Conservation (phyloP, 2,329 filamentous ascomycete genomes). For the Arachnomyces sp. region DNA sequence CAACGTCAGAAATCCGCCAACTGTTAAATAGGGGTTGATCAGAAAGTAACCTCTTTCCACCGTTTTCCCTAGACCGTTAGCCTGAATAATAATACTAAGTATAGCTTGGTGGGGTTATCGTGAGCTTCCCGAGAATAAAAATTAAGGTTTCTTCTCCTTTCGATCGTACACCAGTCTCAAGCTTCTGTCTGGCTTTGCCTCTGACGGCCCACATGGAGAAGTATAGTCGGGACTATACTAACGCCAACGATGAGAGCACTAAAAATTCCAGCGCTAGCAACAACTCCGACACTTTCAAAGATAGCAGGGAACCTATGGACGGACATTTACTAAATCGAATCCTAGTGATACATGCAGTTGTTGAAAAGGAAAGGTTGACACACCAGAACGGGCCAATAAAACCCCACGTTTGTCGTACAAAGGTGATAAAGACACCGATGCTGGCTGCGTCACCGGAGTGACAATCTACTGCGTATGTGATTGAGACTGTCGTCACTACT, state of each 20-base stretch:
- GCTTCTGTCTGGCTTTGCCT: no score
- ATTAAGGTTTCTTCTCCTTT: no score
- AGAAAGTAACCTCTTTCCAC: no score
- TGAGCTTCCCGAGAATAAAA: no score
- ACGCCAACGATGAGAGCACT: constrained; percentile 22
- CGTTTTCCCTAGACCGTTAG: no score
- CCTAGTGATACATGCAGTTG: no score
- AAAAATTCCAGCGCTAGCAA: constrained; percentile 20
- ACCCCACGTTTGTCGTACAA: constrained; percentile 48
- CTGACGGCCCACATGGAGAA: constrained; percentile 13
- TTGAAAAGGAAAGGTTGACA: neutral
- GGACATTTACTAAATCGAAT: constrained; percentile 11
- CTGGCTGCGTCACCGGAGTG: constrained; percentile 45
- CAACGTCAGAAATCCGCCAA: no score
- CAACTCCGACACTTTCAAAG: constrained; percentile 26
- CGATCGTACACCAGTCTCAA: no score
- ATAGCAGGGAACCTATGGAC: constrained; percentile 25
- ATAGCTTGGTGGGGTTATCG: no score
- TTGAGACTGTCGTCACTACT: constrained; percentile 52
- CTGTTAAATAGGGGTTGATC: no score
- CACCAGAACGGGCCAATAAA: constrained; percentile 41
- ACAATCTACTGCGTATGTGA: constrained; percentile 54
- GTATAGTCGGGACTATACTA: constrained; percentile 21
- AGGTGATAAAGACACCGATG: constrained; percentile 51
- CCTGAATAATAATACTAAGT: no score